A percentile compares a stretch with the other conserved stretches of the same genome.
Conservation (phyloP, 768 basidiomycete genomes). For the Lenzites betulinus region DNA sequence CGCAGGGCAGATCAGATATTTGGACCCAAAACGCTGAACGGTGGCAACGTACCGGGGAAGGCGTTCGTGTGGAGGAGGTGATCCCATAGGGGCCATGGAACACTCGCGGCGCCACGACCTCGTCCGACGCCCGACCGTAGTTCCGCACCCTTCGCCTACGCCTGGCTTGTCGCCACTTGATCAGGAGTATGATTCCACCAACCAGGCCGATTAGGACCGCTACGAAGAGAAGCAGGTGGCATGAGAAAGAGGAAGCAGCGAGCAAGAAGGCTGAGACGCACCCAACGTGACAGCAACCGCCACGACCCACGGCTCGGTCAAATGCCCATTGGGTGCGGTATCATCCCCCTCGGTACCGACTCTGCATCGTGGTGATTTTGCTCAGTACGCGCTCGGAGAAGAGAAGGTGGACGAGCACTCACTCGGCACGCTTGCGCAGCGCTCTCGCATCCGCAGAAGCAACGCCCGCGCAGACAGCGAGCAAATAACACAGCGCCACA, state of each 20-base stretch:
- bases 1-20: background rate
- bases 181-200: constrained; percentile 2
- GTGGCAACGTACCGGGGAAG: constrained; percentile 8
- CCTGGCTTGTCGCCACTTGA: constrained; percentile 16
- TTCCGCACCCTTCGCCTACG: constrained; percentile 2
- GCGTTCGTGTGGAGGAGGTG: constrained; percentile 8
- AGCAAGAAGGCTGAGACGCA: constrained; percentile 11
- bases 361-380: background rate
- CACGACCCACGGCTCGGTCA: constrained; percentile 33
- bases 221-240: background rate
- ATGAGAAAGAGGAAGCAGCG: background rate
- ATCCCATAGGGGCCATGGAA: constrained; percentile 17
- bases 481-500: background rate
- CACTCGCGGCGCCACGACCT: background rate
- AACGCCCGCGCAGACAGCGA: background rate
- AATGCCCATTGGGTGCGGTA: constrained; percentile 21
- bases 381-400: background rate
- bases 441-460: background rate
- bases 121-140: background rate
- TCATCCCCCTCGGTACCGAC: constrained; percentile 9
- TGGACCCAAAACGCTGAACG: background rate
- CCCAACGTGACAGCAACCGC: constrained; percentile 31
- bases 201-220: constrained; percentile 17
- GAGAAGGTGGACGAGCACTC: background rate
- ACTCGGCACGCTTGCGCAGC: constrained; percentile 5